phyloP scores from a whole-genome alignment of 2,329 filamentous ascomycete genomes.

The Cryphonectria radicalis region DNA sequence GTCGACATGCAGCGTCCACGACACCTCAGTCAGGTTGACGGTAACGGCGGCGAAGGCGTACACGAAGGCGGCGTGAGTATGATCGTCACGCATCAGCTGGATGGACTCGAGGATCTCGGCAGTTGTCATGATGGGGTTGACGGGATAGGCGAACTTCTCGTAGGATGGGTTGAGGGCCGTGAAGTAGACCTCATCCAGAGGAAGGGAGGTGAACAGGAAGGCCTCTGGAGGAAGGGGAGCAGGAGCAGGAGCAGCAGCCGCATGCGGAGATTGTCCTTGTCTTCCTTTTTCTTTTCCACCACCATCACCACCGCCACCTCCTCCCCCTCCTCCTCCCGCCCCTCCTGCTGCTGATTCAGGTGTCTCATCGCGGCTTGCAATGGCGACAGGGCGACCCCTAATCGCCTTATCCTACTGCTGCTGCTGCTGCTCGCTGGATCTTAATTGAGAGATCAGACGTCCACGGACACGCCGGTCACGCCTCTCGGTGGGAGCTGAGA shows the following conservation, averaged over 20 bases:
- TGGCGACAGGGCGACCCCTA: not conserved
- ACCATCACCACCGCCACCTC: no score
- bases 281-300: no score
- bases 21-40: constrained; percentile 43
- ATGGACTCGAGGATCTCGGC: constrained; percentile 43
- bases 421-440: not conserved
- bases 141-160: constrained; percentile 49
- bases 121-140: constrained; percentile 50
- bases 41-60: constrained; percentile 51
- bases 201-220: not conserved
- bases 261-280: not conserved
- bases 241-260: not conserved
- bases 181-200: constrained; percentile 40
- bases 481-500: constrained; percentile 43
- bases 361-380: not conserved
- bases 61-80: constrained; percentile 46
- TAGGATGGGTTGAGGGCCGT: constrained; percentile 49
- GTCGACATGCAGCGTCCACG: not conserved
- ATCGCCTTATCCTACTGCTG: no score
- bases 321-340: no score
- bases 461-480: not conserved
- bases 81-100: constrained; percentile 42
- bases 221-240: not conserved
- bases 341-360: not conserved
- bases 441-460: not conserved